Evolutionary conservation across 2,329 filamentous ascomycete species (phyloP).

Genomic region (Colletotrichum sp.): DNA sequence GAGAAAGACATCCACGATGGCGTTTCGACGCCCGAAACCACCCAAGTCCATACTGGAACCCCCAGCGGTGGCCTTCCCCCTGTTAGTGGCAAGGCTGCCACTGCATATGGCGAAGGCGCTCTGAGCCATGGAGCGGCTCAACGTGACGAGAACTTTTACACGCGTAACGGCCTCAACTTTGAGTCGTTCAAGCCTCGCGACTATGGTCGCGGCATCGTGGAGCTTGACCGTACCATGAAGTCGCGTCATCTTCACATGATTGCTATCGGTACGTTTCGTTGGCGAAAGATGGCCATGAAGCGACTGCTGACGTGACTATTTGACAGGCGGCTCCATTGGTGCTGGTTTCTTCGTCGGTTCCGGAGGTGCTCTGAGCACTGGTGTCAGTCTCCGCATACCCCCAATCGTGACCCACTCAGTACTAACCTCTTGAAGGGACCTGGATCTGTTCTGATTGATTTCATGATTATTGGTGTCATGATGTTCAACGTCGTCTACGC

Average conservation of each 20-base stretch:
- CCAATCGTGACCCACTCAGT: not conserved
- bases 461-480: constrained; percentile 57
- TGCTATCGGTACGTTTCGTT: constrained; percentile 40
- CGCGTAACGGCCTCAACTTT: constrained; percentile 26
- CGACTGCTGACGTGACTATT: not conserved
- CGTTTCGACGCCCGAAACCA: constrained; percentile 14
- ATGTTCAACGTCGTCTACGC: constrained; percentile 64
- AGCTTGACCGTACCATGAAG: constrained; percentile 41
- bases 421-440: constrained; percentile 30
- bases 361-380: constrained; percentile 52
- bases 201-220: constrained; percentile 22
- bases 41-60: constrained; percentile 1
- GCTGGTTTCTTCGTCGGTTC: constrained; percentile 68
- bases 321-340: constrained; percentile 49
- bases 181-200: constrained; percentile 27
- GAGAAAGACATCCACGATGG: constrained; percentile 15
- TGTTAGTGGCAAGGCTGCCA: not conserved
- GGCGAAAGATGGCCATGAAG: not conserved
- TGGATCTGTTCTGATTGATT: constrained; percentile 41
- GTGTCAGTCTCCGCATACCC: constrained; percentile 36
- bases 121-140: not conserved
- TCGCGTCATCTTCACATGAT: constrained; percentile 57
- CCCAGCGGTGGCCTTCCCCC: not conserved
- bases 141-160: constrained; percentile 18
- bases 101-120: not conserved